phyloP scores from a whole-genome alignment of 2,329 filamentous ascomycete genomes.

The Pyrenochaeta sp. region DNA sequence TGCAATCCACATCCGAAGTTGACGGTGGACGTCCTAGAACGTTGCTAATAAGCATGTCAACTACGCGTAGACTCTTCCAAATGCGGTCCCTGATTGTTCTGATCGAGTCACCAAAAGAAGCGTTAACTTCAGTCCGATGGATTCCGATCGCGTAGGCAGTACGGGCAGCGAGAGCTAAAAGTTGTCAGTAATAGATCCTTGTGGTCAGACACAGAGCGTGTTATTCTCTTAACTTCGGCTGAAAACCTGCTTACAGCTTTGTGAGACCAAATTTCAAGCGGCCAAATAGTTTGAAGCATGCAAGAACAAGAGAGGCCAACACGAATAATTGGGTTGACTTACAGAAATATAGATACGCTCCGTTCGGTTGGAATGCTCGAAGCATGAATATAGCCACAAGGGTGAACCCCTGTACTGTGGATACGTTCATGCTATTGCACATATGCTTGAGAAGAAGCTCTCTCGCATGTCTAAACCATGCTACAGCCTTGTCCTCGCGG shows the following conservation, averaged over 20 bases:
- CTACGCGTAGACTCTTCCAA: slow-evolving; percentile 62
- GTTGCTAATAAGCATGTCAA: slow-evolving; percentile 62
- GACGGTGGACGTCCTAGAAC: slow-evolving; percentile 62
- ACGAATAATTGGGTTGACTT: neutral
- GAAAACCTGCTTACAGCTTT: neutral
- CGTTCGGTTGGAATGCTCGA: slow-evolving; percentile 61
- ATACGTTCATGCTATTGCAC: slow-evolving; percentile 58
- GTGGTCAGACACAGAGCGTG: neutral
- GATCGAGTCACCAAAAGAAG: slow-evolving; percentile 56
- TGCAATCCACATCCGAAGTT: slow-evolving; percentile 61
- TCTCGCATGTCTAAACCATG: slow-evolving; percentile 58
- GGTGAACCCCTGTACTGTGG: slow-evolving; percentile 61
- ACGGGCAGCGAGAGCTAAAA: slow-evolving; percentile 55
- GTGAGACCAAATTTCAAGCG: too few species aligned
- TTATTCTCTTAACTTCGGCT: neutral
- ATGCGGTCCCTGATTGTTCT: slow-evolving; percentile 57
- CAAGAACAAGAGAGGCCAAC: too few species aligned
- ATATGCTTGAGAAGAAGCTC: slow-evolving; percentile 57
- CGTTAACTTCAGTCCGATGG: slow-evolving; percentile 62
- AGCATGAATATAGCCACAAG: slow-evolving; percentile 63
- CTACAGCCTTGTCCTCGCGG: slow-evolving; percentile 54
- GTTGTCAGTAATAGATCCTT: neutral
- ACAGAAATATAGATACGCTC: slow-evolving; percentile 62
- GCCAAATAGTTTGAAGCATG: too few species aligned
- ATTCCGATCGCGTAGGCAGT: slow-evolving; percentile 63